Evolutionary conservation across 495 filamentous ascomycete genomes (phyloP).

Genomic region (Tuber aestivum): DNA sequence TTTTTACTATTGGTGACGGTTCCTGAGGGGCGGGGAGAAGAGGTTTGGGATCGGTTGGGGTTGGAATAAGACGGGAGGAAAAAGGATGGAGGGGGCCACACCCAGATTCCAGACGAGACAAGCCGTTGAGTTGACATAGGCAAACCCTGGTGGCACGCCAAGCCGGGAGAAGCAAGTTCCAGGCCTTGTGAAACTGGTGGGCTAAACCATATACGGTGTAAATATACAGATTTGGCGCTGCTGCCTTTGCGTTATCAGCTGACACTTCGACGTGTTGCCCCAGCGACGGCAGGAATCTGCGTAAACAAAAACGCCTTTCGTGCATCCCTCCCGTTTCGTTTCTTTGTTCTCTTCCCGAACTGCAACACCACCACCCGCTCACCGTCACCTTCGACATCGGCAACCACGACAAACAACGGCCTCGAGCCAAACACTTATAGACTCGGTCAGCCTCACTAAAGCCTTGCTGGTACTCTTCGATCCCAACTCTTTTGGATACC

Average conservation of each 20-base stretch:
- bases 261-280: conserved; percentile 17
- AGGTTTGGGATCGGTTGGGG: conserved; percentile 18
- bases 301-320: conserved; percentile 30
- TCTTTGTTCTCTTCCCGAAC: conserved; percentile 24
- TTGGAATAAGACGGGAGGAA: neutral
- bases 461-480: neutral
- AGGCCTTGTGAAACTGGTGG: neutral
- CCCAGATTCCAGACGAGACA: neutral
- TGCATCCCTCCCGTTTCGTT: conserved; percentile 14
- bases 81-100: neutral
- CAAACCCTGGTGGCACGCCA: neutral
- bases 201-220: neutral
- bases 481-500: conserved; percentile 8
- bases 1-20: conserved; percentile 13
- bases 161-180: neutral
- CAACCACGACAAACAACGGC: conserved; percentile 3
- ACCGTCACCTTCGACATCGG: conserved; percentile 9
- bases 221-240: neutral
- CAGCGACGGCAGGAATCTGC: conserved; percentile 20
- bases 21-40: conserved; percentile 7
- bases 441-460: neutral
- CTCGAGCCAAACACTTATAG: neutral
- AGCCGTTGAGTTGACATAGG: neutral
- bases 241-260: neutral
- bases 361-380: conserved; percentile 26